Evolutionary conservation across 108 stramenopile genomes (phyloP).

Genomic region (Cylindrotheca closterium): DNA sequence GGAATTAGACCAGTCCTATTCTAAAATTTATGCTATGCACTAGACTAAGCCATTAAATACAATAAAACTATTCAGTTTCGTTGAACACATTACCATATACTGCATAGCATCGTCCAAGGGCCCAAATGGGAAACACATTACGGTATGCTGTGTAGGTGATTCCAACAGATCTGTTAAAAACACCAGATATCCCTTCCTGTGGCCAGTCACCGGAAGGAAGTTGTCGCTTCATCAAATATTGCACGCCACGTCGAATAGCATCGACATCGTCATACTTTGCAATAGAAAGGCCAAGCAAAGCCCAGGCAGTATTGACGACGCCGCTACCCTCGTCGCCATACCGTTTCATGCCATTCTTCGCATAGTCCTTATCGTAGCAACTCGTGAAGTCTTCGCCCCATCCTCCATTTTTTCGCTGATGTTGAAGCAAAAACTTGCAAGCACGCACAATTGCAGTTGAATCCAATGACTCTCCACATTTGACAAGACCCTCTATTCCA

Average conservation of each 20-base stretch:
- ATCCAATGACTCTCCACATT: conserved; percentile 66
- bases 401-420: conserved; percentile 88
- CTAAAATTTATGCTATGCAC: too few relatives aligned
- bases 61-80: neutral
- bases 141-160: conserved; percentile 99
- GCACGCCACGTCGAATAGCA: conserved; percentile 76
- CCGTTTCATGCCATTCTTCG: conserved; percentile 80
- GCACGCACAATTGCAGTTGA: conserved; percentile 55
- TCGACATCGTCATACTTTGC: conserved; percentile 80
- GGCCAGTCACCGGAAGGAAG: conserved; percentile 95
- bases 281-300: conserved; percentile 86
- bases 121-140: conserved; percentile 99
- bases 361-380: conserved; percentile 96
- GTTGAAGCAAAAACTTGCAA: conserved; percentile 23
- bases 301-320: conserved; percentile 98
- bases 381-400: conserved; percentile 99
- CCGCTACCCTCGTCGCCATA: conserved; percentile 92
- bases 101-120: conserved; percentile 86
- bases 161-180: conserved; percentile 97
- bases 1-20: neutral
- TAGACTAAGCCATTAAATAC: too few relatives aligned
- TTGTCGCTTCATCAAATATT: conserved; percentile 86
- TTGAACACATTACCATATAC: conserved; percentile 51
- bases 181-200: conserved; percentile 98
- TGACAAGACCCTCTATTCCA: conserved; percentile 91